These are phyloP conservation scores for Pleurotus tuber-regium DNA, from an alignment of 768 basidiomycete species.

Conservation along the genomic window DNA sequence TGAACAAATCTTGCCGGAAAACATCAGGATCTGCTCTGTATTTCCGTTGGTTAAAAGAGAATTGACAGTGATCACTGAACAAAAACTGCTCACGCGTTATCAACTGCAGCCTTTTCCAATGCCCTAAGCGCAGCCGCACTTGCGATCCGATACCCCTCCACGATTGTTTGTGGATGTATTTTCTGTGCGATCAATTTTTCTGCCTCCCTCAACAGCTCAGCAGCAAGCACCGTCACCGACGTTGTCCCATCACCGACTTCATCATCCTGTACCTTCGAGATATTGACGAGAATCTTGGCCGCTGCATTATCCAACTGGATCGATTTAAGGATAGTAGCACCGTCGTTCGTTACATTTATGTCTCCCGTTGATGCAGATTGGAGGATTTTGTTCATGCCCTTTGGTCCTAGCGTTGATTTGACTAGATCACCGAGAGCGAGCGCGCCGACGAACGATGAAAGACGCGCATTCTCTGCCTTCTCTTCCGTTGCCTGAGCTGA, in stretches of 20 bases:
- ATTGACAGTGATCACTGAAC: neutral
- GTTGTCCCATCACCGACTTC: conserved; percentile 98
- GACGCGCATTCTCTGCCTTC: conserved; percentile 96
- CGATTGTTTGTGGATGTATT: conserved; percentile 97
- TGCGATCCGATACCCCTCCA: conserved; percentile 95
- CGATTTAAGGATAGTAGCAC: conserved; percentile 95
- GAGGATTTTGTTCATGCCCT: conserved; percentile 99
- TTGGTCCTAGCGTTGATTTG: conserved; percentile 97
- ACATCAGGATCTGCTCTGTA: conserved; percentile 64
- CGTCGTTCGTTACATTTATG: conserved; percentile 98
- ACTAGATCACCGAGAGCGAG: conserved; percentile 97
- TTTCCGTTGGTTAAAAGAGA: neutral
- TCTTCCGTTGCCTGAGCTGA: conserved; percentile 78
- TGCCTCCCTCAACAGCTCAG: conserved; percentile 90
- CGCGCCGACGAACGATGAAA: conserved; percentile 97
- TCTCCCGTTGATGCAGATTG: conserved; percentile 88
- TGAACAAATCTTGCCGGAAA: conserved; percentile 91
- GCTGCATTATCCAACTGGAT: conserved; percentile 98
- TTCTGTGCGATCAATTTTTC: conserved; percentile 90
- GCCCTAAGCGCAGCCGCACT: conserved; percentile 81
- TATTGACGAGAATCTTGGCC: conserved; percentile 98
- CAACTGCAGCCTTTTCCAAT: conserved; percentile 76
- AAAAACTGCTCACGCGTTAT: conserved; percentile 68
- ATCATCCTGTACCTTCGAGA: conserved; percentile 99
- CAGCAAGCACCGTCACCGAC: conserved; percentile 86